Percentiles rank a stretch among this genome's conserved stretches.
Evolutionary conservation across 257 asterid species (phyloP).

Genomic region (Solanum pimpinellifolium): DNA sequence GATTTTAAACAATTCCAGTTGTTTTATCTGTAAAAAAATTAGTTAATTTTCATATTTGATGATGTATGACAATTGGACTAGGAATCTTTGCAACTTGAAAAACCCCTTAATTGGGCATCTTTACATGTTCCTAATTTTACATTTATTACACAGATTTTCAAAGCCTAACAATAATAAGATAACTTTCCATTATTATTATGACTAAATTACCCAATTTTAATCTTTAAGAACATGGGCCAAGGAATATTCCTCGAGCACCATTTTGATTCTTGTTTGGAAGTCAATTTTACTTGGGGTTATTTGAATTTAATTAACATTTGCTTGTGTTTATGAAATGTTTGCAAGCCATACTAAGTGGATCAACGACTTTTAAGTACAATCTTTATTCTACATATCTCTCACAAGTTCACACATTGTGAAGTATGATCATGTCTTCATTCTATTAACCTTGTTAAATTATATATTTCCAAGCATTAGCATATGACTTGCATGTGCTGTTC

Average conservation of each 20-base stretch:
- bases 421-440: not conserved
- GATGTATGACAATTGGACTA: not conserved
- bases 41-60: not conserved
- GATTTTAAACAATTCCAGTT: not conserved
- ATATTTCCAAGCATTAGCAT: not conserved
- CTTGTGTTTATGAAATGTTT: not conserved
- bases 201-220: not conserved
- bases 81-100: not conserved
- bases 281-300: not conserved
- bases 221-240: not conserved
- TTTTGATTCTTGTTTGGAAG: not conserved
- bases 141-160: not conserved
- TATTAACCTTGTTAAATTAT: not conserved
- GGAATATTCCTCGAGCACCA: not conserved
- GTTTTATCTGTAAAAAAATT: not conserved
- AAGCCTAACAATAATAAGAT: not conserved
- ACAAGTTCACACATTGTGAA: not conserved
- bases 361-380: not conserved
- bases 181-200: not conserved
- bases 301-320: not conserved
- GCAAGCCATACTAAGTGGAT: not conserved
- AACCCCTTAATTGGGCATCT: not conserved
- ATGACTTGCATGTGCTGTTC: not conserved
- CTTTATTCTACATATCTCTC: not conserved
- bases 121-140: not conserved